A percentile compares a stretch with the other conserved stretches of the same genome.
These are phyloP conservation scores for Seminavis robusta DNA, from an alignment of 108 stramenopile species.

Conservation along the genomic window DNA sequence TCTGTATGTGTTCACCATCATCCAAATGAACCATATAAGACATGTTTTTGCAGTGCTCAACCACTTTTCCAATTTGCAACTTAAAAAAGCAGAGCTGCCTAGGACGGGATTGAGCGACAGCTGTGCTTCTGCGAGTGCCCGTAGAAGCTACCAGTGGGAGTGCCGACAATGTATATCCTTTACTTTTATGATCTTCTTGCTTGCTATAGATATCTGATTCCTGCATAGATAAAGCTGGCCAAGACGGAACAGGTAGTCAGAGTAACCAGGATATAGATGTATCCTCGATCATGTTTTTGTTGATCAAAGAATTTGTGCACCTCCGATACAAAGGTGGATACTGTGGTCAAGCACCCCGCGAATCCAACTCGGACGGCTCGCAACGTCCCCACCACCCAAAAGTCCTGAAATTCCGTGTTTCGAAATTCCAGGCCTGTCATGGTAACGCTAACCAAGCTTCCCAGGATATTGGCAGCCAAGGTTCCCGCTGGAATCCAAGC, in stretches of 20 bases:
- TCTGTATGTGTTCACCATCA: too few species aligned
- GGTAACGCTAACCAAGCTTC: conserved; percentile 29
- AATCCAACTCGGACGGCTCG: conserved; percentile 49
- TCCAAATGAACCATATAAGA: too few species aligned
- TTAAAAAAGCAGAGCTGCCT: too few species aligned
- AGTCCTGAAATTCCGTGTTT: conserved; percentile 1
- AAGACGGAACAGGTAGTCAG: not conserved
- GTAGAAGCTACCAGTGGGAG: too few species aligned
- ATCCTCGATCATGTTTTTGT: conserved; percentile 17
- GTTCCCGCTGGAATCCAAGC: conserved; percentile 58
- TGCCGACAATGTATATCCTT: too few species aligned
- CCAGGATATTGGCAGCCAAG: conserved; percentile 49
- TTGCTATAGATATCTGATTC: too few species aligned
- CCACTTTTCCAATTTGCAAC: too few species aligned
- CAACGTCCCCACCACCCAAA: conserved; percentile 33
- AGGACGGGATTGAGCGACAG: too few species aligned
- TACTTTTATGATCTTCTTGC: too few species aligned
- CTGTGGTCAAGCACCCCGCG: conserved; percentile 63
- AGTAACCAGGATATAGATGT: conserved; percentile 25
- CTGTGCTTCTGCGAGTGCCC: too few species aligned
- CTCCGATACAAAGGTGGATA: conserved; percentile 65
- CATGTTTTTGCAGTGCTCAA: too few species aligned
- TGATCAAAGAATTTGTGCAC: conserved; percentile 13
- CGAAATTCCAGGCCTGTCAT: conserved; percentile 27
- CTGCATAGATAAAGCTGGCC: conserved; percentile 1